Evolutionary conservation across 495 filamentous ascomycete genomes (phyloP).

Genomic region (Hyaloscypha hepaticicola): DNA sequence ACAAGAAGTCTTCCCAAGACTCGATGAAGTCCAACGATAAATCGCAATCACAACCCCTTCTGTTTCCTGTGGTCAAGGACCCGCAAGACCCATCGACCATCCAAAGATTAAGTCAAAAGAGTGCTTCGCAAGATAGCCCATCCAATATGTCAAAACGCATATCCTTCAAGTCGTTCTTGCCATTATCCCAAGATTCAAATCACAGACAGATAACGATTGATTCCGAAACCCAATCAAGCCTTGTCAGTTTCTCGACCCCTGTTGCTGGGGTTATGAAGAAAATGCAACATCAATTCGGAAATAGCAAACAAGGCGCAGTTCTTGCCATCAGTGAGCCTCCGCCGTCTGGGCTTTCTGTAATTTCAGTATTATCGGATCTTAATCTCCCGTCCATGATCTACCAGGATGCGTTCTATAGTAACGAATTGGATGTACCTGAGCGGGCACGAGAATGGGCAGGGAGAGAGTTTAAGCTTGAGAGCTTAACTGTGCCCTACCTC

Average conservation of each 20-base stretch:
- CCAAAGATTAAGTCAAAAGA: slow-evolving; percentile 67
- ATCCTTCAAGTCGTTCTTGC: slow-evolving; percentile 35
- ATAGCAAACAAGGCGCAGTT: slow-evolving; percentile 15
- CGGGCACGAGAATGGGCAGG: slow-evolving; percentile 82
- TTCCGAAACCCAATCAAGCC: neutral
- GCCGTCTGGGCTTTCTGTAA: slow-evolving; percentile 40
- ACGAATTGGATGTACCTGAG: slow-evolving; percentile 83
- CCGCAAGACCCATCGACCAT: slow-evolving; percentile 63
- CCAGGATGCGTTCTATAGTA: slow-evolving; percentile 82
- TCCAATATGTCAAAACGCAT: slow-evolving; percentile 39
- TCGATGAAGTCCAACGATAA: slow-evolving; percentile 1
- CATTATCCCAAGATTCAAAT: neutral
- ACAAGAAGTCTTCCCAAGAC: slow-evolving; percentile 19
- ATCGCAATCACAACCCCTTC: slow-evolving; percentile 39
- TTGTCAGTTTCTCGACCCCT: neutral
- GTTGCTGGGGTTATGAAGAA: slow-evolving; percentile 12
- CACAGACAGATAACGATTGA: neutral
- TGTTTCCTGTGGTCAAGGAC: slow-evolving; percentile 80
- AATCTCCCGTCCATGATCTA: slow-evolving; percentile 63
- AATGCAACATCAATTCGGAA: slow-evolving; percentile 16
- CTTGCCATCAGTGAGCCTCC: slow-evolving; percentile 36
- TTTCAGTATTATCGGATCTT: slow-evolving; percentile 43
- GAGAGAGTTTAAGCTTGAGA: slow-evolving; percentile 77
- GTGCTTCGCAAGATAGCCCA: slow-evolving; percentile 36
- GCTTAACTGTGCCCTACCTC: slow-evolving; percentile 71